phyloP scores from a whole-genome alignment of 2,329 filamentous ascomycete species.

The Hypoxylon sp. region DNA sequence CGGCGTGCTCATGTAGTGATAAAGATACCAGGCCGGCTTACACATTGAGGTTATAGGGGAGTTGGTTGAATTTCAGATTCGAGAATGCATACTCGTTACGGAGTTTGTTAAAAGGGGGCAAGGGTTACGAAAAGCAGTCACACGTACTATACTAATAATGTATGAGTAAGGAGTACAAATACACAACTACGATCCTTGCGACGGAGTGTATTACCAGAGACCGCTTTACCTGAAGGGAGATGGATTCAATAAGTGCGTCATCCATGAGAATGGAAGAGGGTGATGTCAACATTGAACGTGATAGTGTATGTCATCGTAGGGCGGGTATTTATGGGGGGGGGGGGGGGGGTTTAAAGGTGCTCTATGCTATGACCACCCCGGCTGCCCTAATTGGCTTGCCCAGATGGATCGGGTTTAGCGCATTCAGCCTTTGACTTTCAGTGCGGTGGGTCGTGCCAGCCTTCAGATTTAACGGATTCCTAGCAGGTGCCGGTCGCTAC shows the following conservation, averaged over 20 bases:
- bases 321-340: not conserved
- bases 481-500: conserved; percentile 10
- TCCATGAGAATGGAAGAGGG: not conserved
- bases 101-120: conserved; percentile 23
- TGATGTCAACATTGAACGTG: not conserved
- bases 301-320: too few species aligned
- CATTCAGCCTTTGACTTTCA: conserved; percentile 32
- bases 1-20: conserved; percentile 27
- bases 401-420: conserved; percentile 30
- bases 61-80: conserved; percentile 27
- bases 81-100: conserved; percentile 29
- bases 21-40: conserved; percentile 32
- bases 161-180: conserved; percentile 15
- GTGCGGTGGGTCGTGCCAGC: conserved; percentile 29
- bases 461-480: conserved; percentile 31
- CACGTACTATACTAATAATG: conserved; percentile 28
- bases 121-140: conserved; percentile 24
- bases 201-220: not conserved
- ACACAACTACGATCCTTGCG: not conserved
- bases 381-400: not conserved
- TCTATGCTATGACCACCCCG: conserved; percentile 10
- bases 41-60: conserved; percentile 5
- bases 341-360: not conserved
- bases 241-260: not conserved
- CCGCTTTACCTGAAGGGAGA: not conserved